Evolutionary conservation across 164 flowering plant species (phyloP), one percentile per base, ranked within the genome.

Genomic region (Annona squamosa): DNA sequence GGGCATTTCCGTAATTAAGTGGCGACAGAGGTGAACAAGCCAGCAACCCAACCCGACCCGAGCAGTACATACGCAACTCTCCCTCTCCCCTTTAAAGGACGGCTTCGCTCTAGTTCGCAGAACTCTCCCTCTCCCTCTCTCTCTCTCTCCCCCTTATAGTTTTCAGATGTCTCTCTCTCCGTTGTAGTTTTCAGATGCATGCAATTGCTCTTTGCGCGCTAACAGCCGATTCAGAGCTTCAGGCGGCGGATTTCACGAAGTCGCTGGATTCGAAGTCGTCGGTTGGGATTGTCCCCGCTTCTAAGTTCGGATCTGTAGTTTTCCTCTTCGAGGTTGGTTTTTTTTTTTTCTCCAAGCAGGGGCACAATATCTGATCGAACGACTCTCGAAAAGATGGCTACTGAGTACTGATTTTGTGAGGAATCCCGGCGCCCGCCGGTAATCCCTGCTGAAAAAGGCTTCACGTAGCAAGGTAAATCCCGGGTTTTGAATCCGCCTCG

Each of bases 191-290:
- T 48, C 56, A 12, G 7, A 48, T 48, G 56, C 56, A 48, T 48
- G 67, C 43, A 62, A 18, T 16, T 71, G 17, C 4, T 65, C 63
- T 46, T 71, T n/a, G 19, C 48, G 75, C 64, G 48, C 52, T 73
- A 48, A 73, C 66, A 70, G 75, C 75, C 63, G 48, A 65, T 48
- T 73, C 46, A 47, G 19, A n/a, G 63, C 69, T 41, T 10, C n/a
- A 37, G 9, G 26, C 69, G 5, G 52, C 37, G 42, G 70, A 73
- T 64, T 12, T 65, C 63, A 13, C 16, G 67, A 68, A 68, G 61
- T 68, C 61, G 62, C 68, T 67, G 63, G 72, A 69, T 68, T 69
- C 42, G 52, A n/a, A 61, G 59, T 45, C 48, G 6, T 4, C 48
- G 9, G 2, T 4, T 52, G 9, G 59, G 9, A 52, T 52, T 7